These are phyloP conservation scores for Irpex sp. DNA, from an alignment of 1,284 basidiomycete species.

Conservation along the genomic window DNA sequence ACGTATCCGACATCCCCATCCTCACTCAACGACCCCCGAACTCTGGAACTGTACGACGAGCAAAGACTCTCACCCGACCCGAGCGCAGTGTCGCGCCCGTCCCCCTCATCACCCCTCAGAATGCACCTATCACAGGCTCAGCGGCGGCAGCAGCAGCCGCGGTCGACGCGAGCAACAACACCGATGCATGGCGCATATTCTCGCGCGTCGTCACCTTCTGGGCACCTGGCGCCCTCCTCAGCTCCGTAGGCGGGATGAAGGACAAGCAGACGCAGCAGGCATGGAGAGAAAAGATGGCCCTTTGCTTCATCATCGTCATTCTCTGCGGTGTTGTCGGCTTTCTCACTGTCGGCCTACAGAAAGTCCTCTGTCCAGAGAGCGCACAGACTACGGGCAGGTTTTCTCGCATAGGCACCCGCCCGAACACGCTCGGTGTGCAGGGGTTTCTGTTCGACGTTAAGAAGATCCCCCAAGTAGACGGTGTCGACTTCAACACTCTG, in stretches of 20 bases:
- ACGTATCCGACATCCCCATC: constrained; percentile 62
- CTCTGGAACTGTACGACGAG: constrained; percentile 64
- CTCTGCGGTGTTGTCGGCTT: constrained; percentile 87
- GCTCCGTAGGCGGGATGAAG: constrained; percentile 75
- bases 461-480: constrained; percentile 48
- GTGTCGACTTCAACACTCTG: constrained; percentile 53
- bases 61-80: constrained; percentile 94
- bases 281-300: constrained; percentile 96
- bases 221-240: constrained; percentile 81
- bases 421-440: constrained; percentile 71
- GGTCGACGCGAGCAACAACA: constrained; percentile 39
- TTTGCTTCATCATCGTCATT: constrained; percentile 83
- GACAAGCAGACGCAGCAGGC: constrained; percentile 82
- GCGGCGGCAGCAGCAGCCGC: constrained; percentile 26
- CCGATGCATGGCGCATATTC: constrained; percentile 77
- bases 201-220: constrained; percentile 84
- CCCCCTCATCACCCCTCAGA: constrained; percentile 84
- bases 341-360: constrained; percentile 92
- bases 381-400: constrained; percentile 59
- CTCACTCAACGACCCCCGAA: constrained; percentile 59
- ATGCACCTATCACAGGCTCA: constrained; percentile 35
- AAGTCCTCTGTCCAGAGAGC: constrained; percentile 81
- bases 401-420: constrained; percentile 55
- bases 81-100: constrained; percentile 92
- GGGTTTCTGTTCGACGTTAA: constrained; percentile 81